Evolutionary conservation across 2,329 filamentous ascomycete genomes (phyloP), one percentile per base, ranked within the genome.

Genomic region (Fusarium domesticum): DNA sequence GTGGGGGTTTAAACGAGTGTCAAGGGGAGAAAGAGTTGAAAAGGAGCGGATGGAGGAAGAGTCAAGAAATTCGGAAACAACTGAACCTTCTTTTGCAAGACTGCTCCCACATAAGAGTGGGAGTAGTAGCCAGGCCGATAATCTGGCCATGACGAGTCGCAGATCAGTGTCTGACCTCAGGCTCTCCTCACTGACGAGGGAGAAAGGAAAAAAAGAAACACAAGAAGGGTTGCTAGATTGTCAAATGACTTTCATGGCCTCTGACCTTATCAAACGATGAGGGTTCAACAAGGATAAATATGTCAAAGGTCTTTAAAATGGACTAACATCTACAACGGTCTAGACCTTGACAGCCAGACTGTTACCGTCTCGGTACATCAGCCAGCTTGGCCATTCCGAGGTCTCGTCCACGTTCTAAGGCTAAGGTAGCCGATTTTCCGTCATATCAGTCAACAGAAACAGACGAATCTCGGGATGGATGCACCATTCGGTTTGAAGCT

Each of bases 21-120:
- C 35, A 40, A 34, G 50, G 49, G 53, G 25, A 35, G 39, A 51
- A 39, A 38, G 11, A 30, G 33, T 10, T 20, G n/a, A 12, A 42
- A 34, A 52, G 49, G 39, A 40, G 42, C 28, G 45, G 41, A 41
- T 41, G 37, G 50, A 52, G 28, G 45, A 39, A 53, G 49, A 53
- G 38, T 49, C 20, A 53, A 53, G 18, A 45, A 53, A 42, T 53
- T 37, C 28, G 42, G 45, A 37, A 35, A 20, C 18, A 53, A 53
- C 50, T 12, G 49, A 43, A 53, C 50, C 50, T 53, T 52, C 45
- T 52, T 53, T 53, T 43, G 50, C 49, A 47, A 53, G 25, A 37
- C 50, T 31, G 34, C 45, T 40, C 18, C 50, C 49, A 35, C 40
- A 45, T 2, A 43, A 8, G 0, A 53, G 43, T 37, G 50, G 49